Evolutionary conservation across 441 rosid species (phyloP), one percentile per base, ranked within the genome.

Genomic region (Mallotus japonicus): DNA sequence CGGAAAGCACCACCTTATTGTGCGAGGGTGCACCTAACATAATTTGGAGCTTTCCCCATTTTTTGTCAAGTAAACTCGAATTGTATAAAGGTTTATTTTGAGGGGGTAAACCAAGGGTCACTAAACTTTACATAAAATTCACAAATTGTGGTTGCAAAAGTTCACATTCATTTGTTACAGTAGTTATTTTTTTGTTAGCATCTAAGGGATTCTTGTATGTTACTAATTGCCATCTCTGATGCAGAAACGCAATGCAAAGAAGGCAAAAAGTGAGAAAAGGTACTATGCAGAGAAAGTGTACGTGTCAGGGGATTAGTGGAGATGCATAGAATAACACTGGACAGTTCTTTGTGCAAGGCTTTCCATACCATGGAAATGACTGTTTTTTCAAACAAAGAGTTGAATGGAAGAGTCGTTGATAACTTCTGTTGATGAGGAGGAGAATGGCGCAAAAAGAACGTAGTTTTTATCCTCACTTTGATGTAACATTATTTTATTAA

Each of bases 241-340:
- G 80, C 77, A 95, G 99, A 92, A 85, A 83, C 97, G 99, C 67
- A 95, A 95, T 65, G 84, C 84, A 10, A 95, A 87, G 84, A 95
- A 95, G 84, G 71, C 80, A 57, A 81, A 79, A 58, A 87, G 94
- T 44, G 99, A 95, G 91, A 88, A 85, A 78, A 90, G 86, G 77
- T 95, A 95, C 76, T 92, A 95, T 20, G 87, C 82, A 47, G 87
- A 86, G 86, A 95, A 92, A 84, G 81, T 84, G 16, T 88, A 85
- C 61, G 89, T 92, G 28, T 58, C 89, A 0, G 97, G 90, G 62
- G 92, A 92, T 67, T 94, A 86, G 82, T 68, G 37, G 42, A 11
- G 66, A n/a, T 8, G 12, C 5, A 14, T 17, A 51, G 9, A 49
- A 10, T n/a, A 53, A 13, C 9, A 51, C 44, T 47, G 42, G 74